Evolutionary conservation across 225 moss, liverwort and hornwort genomes (phyloP).

Genomic region (Anthoceros angustus): DNA sequence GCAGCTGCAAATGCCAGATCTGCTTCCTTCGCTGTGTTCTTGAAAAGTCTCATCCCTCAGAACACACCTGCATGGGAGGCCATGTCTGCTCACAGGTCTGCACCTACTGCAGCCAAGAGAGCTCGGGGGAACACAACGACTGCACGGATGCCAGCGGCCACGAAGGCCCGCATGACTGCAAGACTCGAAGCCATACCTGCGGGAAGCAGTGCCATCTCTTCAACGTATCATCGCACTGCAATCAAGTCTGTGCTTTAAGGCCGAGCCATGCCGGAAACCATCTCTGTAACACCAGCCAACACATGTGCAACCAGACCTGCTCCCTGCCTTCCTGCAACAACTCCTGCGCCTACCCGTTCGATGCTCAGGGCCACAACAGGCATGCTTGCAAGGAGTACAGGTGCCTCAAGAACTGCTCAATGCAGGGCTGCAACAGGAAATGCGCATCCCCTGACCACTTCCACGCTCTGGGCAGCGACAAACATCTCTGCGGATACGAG

Average conservation of each 20-base stretch:
- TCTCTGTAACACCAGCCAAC: neutral
- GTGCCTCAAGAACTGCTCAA: neutral
- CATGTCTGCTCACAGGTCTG: conserved; percentile 1
- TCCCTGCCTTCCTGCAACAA: neutral
- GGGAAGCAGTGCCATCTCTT: neutral
- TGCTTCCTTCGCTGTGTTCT: conserved; percentile 6
- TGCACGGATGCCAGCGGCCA: neutral
- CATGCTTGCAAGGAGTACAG: neutral
- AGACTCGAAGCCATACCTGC: neutral
- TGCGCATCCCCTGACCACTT: neutral
- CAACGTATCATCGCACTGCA: neutral
- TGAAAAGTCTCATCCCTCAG: neutral
- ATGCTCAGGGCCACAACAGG: neutral
- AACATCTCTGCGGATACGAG: neutral
- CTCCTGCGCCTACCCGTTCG: neutral
- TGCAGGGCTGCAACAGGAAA: neutral
- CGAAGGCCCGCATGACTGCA: conserved; percentile 5
- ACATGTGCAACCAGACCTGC: neutral
- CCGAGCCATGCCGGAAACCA: neutral
- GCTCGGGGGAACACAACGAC: neutral
- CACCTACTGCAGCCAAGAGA: conserved; percentile 4
- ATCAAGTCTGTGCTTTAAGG: neutral
- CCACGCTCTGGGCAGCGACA: neutral
- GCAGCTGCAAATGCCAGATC: conserved; percentile 21
- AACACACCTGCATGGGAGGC: conserved; percentile 2